Evolutionary conservation across 441 rosid species (phyloP).

Genomic region (Adansonia madagascariensis): DNA sequence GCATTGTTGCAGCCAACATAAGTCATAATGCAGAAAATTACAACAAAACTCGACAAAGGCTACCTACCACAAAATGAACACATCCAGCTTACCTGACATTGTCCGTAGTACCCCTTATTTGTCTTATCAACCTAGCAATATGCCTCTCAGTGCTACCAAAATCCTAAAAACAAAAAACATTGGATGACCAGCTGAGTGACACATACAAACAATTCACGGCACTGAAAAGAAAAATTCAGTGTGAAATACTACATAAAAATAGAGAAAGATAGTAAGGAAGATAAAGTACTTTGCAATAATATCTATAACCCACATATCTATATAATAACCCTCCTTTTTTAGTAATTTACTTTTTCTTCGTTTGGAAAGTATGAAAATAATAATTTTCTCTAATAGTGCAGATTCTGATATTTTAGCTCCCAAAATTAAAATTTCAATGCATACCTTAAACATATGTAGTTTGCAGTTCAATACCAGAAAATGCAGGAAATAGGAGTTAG

Average conservation of each 20-base stretch:
- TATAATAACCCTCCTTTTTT: not conserved
- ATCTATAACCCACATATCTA: not conserved
- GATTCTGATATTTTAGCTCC: not conserved
- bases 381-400: not conserved
- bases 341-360: not conserved
- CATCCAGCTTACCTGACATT: constrained; percentile 63
- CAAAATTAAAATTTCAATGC: constrained; percentile 6
- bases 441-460: not conserved
- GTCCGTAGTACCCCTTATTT: constrained; percentile 66
- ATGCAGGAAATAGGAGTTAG: constrained; percentile 2
- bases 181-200: constrained; percentile 29
- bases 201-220: constrained; percentile 23
- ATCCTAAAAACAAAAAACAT: constrained; percentile 47
- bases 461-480: constrained; percentile 5
- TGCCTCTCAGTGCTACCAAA: constrained; percentile 64
- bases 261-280: not conserved
- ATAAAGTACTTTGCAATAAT: constrained; percentile 9
- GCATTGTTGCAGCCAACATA: constrained; percentile 1
- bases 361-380: not conserved
- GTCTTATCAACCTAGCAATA: constrained; percentile 61
- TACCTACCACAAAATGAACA: constrained; percentile 9
- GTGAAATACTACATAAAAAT: constrained; percentile 7
- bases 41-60: not conserved
- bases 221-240: not conserved
- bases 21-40: constrained; percentile 10